Percentiles rank a stretch among this genome's conserved stretches.
These are phyloP conservation scores for Stephania yunnanensis DNA, from an alignment of 164 flowering plant genomes.

Conservation along the genomic window DNA sequence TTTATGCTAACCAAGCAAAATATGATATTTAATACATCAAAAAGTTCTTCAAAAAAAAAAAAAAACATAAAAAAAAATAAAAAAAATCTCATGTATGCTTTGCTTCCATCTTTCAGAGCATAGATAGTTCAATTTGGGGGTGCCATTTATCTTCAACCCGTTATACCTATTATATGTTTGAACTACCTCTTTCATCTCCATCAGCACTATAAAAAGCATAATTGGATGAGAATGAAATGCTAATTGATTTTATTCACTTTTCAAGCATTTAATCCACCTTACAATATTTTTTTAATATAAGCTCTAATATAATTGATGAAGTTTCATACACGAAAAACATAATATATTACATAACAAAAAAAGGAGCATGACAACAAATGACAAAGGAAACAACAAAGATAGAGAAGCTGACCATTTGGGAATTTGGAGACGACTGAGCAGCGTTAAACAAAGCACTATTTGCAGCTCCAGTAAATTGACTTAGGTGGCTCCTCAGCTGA, in stretches of 20 bases:
- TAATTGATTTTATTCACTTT: neutral
- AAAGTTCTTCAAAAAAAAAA: too few relatives aligned
- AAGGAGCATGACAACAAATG: too few relatives aligned
- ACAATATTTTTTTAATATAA: neutral
- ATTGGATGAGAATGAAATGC: neutral
- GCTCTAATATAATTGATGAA: too few relatives aligned
- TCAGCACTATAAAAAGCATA: neutral
- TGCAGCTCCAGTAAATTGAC: conserved; percentile 68
- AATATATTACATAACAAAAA: too few relatives aligned
- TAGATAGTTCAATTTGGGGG: neutral
- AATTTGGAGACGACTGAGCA: conserved; percentile 66
- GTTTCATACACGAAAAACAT: too few relatives aligned
- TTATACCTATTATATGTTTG: neutral
- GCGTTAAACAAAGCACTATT: conserved; percentile 76
- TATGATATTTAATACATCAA: too few relatives aligned
- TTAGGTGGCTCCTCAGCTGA: conserved; percentile 68
- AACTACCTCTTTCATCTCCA: neutral
- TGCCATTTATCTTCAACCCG: neutral
- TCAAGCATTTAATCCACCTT: neutral
- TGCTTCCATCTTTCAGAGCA: neutral
- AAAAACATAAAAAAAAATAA: too few relatives aligned
- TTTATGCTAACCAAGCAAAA: too few relatives aligned
- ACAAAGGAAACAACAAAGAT: neutral
- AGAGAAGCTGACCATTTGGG: conserved; percentile 66
- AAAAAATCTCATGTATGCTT: too few relatives aligned